phyloP scores from a whole-genome alignment of 2,329 filamentous ascomycete species.

The Lithohypha guttulata region DNA sequence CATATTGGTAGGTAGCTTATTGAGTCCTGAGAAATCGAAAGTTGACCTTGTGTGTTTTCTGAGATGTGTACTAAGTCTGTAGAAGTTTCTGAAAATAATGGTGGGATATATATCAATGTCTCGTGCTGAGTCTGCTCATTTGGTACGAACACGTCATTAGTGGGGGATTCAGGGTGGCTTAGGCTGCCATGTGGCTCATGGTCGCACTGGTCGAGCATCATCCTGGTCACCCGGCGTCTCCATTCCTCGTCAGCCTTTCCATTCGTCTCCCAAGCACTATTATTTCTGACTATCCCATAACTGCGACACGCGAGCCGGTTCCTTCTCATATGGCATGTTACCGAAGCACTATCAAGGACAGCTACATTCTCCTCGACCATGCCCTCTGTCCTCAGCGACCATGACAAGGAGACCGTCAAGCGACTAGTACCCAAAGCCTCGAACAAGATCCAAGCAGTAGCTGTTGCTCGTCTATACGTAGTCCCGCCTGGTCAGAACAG shows the following conservation, averaged over 20 bases:
- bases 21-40: neutral
- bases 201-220: too few relatives aligned
- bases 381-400: slow-evolving; percentile 67
- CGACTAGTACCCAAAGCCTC: slow-evolving; percentile 82
- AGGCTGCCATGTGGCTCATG: too few relatives aligned
- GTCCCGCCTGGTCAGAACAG: slow-evolving; percentile 71
- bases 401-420: slow-evolving; percentile 94
- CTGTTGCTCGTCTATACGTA: slow-evolving; percentile 85
- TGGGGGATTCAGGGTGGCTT: too few relatives aligned
- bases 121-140: too few relatives aligned
- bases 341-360: neutral
- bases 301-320: neutral
- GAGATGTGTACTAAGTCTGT: neutral
- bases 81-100: too few relatives aligned
- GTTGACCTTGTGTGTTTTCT: neutral
- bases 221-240: slow-evolving; percentile 1
- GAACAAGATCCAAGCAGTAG: slow-evolving; percentile 96
- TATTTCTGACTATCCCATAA: slow-evolving; percentile 7
- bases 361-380: slow-evolving; percentile 26
- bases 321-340: neutral
- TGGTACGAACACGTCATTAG: too few relatives aligned
- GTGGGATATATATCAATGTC: too few relatives aligned
- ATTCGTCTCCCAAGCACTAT: slow-evolving; percentile 3
- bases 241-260: neutral
- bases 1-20: slow-evolving; percentile 23